Evolutionary conservation across 345 rosid genomes (phyloP).

Genomic region (Geranium rotundifolium): DNA sequence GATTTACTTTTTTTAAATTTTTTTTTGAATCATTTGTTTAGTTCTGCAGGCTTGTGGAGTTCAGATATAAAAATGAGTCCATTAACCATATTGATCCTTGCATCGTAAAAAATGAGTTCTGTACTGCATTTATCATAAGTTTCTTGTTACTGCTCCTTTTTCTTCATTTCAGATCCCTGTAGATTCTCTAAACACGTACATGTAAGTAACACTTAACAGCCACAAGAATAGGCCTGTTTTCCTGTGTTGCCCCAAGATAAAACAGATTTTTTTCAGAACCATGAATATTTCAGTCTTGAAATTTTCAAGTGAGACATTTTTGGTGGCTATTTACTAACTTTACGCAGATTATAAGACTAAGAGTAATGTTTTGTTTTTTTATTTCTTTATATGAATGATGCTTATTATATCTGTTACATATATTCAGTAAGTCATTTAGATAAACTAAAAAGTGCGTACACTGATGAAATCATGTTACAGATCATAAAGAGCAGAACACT

Average conservation of each 20-base stretch:
- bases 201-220: background rate
- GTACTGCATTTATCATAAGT: background rate
- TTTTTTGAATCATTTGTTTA: background rate
- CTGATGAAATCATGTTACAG: slow-evolving; percentile 15
- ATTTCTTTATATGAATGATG: background rate
- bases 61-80: background rate
- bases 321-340: background rate
- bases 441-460: background rate
- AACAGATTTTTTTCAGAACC: background rate
- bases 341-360: background rate
- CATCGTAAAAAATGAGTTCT: background rate
- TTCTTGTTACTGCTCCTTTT: background rate
- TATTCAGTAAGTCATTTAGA: background rate
- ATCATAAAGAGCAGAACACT: slow-evolving; percentile 19
- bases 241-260: background rate
- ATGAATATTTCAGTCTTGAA: background rate
- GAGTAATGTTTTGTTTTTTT: too few species aligned
- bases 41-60: background rate
- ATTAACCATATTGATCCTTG: background rate
- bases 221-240: background rate
- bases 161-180: background rate
- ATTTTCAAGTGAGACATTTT: background rate
- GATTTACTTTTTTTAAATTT: slow-evolving; percentile 1
- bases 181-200: background rate
- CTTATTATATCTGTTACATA: background rate